Evolutionary conservation across 2,329 filamentous ascomycete genomes (phyloP).

Genomic region (Colletotrichum neosansevieriae): DNA sequence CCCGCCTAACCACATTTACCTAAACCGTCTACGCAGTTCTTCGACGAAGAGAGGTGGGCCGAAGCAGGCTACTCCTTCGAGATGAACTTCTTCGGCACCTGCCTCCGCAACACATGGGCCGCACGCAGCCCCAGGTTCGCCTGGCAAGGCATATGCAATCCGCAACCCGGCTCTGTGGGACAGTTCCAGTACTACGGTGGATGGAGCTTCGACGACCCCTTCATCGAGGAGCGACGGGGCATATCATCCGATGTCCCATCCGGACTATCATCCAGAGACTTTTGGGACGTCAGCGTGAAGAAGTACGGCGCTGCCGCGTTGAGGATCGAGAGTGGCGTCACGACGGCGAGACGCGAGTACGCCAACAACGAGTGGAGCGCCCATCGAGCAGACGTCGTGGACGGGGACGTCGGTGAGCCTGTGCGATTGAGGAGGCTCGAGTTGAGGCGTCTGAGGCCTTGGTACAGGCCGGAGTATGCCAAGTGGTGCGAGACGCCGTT

Average conservation of each 20-base stretch:
- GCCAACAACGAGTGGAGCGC: not conserved
- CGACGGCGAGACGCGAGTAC: too few relatives aligned
- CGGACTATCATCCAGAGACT: constrained; percentile 4
- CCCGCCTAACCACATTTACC: too few relatives aligned
- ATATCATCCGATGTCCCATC: not conserved
- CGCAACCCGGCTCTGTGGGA: not conserved
- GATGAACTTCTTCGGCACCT: constrained; percentile 9
- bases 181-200: constrained; percentile 6
- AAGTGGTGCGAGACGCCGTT: constrained; percentile 16
- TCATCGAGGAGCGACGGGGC: not conserved
- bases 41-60: constrained; percentile 19
- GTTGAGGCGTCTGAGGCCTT: constrained; percentile 11
- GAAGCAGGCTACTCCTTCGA: constrained; percentile 32
- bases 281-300: not conserved
- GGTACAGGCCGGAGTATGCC: constrained; percentile 1
- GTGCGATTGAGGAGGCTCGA: not conserved
- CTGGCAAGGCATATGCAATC: not conserved
- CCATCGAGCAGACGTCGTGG: not conserved
- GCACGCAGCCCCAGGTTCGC: not conserved
- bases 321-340: too few relatives aligned
- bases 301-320: constrained; percentile 14
- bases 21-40: constrained; percentile 11
- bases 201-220: constrained; percentile 11
- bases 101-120: not conserved
- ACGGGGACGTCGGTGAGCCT: not conserved